Evolutionary conservation across 345 rosid genomes (phyloP), one percentile per base, ranked within the genome.

Genomic region (Sisymbrium irio): DNA sequence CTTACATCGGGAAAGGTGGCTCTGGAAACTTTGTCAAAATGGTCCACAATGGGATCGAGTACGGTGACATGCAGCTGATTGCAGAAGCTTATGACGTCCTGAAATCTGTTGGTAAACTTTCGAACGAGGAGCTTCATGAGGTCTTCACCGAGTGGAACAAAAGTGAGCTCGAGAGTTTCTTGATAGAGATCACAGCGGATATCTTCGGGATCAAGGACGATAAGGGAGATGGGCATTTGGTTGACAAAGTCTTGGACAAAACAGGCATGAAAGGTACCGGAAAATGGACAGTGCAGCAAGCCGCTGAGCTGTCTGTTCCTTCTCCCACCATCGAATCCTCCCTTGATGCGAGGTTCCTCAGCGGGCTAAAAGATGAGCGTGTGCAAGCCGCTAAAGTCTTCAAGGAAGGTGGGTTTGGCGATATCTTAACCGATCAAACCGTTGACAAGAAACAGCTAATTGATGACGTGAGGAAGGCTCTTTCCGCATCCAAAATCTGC

Each of bases 241-340:
- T 91, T 57, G 98, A 91, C 69, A 91, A 94, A 83, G 96, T 94
- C 54, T 77, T 94, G 79, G 98, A 94, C 81, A 94, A 91, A 85
- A 91, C 96, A 0, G 97, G 98, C 40, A 93, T 93, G 98, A 93
- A 93, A 75, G 98, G 97, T 69, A 93, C 98, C 4, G 97, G 98
- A 3, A 91, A 94, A 82, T 91, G 98, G 98, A 94, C 98, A 0
- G 98, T 94, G 14, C 98, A 94, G 73, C 98, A 94, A 82, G 98
- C 98, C 18, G 98, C 98, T 50, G 97, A 94, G 70, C 83, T 94
- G 10, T 94, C 98, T 11, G 84, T 94, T 14, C 95, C 97, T 17
- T 92, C 97, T 67, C 98, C 98, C 13, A 94, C 98, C 45, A 91
- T 94, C 51, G 96, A 88, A 9, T 65, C 98, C 41, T 94, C 98